Conservation (phyloP, 176 grass and related monocot species). For the Aegilops bicornis region DNA sequence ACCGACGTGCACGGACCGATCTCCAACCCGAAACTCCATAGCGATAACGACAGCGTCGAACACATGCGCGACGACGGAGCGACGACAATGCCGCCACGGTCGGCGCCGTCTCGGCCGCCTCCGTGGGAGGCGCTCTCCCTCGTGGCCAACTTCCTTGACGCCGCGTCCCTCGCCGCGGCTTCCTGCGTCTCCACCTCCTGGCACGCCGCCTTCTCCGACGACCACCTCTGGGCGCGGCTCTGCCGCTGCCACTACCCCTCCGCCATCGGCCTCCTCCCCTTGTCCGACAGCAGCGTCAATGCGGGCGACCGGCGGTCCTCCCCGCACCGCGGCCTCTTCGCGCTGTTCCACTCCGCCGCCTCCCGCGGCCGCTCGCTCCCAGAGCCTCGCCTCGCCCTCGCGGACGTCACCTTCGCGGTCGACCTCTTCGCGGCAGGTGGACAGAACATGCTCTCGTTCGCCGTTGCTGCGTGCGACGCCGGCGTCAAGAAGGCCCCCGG, state of each 20-base stretch:
- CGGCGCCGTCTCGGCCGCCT: not conserved
- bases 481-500: not conserved
- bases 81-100: not conserved
- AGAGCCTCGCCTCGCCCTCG: constrained; percentile 44
- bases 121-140: constrained; percentile 58
- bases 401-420: constrained; percentile 49
- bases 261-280: constrained; percentile 32
- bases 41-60: not conserved
- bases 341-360: constrained; percentile 44
- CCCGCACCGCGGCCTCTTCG: constrained; percentile 50
- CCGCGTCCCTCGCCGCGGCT: constrained; percentile 50
- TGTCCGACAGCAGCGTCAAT: not conserved
- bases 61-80: not conserved
- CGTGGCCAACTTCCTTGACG: constrained; percentile 48
- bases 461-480: constrained; percentile 20
- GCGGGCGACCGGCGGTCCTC: not conserved
- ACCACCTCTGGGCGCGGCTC: constrained; percentile 63
- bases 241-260: constrained; percentile 57
- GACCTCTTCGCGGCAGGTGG: constrained; percentile 46
- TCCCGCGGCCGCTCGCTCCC: constrained; percentile 12
- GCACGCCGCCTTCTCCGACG: constrained; percentile 52
- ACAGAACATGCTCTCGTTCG: constrained; percentile 36
- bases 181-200: constrained; percentile 74
- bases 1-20: not conserved
- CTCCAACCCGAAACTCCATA: not conserved